Percentiles rank a stretch among this genome's conserved stretches.
Conservation (phyloP, 192 early-diverging fungal species). For the Mortierella claussenii region DNA sequence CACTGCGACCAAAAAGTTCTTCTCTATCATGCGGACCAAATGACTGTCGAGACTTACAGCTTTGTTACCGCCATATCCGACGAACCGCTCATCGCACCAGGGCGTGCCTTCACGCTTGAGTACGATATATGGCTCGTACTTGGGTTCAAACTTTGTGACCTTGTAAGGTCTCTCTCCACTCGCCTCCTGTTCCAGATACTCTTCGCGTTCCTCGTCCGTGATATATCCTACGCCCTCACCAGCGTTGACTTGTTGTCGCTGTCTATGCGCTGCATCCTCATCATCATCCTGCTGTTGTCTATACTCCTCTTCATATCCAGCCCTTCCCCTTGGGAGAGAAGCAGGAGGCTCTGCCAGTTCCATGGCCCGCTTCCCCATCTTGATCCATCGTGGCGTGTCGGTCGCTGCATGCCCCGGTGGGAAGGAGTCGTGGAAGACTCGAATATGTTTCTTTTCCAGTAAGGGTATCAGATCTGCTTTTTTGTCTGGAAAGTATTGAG, state of each 20-base stretch:
- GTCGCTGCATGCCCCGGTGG: slow-evolving; percentile 67
- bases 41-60: slow-evolving; percentile 55
- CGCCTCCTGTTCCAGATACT: slow-evolving; percentile 45
- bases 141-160: slow-evolving; percentile 63
- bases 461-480: slow-evolving; percentile 58
- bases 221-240: neutral
- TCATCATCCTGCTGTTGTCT: neutral
- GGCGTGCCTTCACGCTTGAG: slow-evolving; percentile 62
- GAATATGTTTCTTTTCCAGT: slow-evolving; percentile 58
- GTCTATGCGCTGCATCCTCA: too few species aligned
- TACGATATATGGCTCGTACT: slow-evolving; percentile 70
- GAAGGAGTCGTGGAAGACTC: slow-evolving; percentile 66
- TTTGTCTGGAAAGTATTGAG: slow-evolving; percentile 59
- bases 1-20: too few species aligned
- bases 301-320: slow-evolving; percentile 16
- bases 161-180: slow-evolving; percentile 57
- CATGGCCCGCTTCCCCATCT: slow-evolving; percentile 12
- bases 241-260: too few species aligned
- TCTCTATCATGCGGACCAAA: too few species aligned
- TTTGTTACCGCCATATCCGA: slow-evolving; percentile 73
- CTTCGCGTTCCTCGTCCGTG: slow-evolving; percentile 4
- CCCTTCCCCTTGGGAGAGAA: slow-evolving; percentile 1
- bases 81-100: slow-evolving; percentile 70
- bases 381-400: slow-evolving; percentile 60
- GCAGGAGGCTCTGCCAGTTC: neutral